phyloP scores from a whole-genome alignment of 2,329 filamentous ascomycete genomes.

The Endoconidiophora polonica region DNA sequence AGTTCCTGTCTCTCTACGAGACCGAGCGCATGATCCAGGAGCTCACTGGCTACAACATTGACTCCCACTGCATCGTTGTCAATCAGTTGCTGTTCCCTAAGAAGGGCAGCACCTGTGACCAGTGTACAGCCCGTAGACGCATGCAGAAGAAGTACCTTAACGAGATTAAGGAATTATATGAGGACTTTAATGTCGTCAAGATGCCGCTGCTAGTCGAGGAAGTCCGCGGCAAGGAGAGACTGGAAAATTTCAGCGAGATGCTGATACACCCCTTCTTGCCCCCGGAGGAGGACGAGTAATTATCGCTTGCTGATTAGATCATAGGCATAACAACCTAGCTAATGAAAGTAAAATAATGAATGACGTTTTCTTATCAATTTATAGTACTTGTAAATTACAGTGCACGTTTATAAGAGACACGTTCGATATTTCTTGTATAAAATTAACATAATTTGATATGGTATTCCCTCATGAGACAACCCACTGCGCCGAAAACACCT shows the following conservation, averaged over 20 bases:
- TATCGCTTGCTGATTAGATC: background rate
- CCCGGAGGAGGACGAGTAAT: constrained; percentile 25
- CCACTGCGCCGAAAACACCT: too few relatives aligned
- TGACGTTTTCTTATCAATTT: background rate
- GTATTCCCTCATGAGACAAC: too few relatives aligned
- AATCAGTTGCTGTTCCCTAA: constrained; percentile 94
- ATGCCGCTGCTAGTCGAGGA: constrained; percentile 95
- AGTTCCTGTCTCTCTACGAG: constrained; percentile 93
- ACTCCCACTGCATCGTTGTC: constrained; percentile 93
- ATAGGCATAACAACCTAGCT: constrained; percentile 2
- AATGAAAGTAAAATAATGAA: background rate
- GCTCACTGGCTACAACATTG: constrained; percentile 79
- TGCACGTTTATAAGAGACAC: background rate
- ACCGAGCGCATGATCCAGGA: constrained; percentile 99
- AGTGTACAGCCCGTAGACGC: constrained; percentile 85
- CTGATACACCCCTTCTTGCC: constrained; percentile 60
- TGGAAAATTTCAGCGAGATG: constrained; percentile 84
- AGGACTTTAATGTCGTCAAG: constrained; percentile 90
- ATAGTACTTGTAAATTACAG: background rate
- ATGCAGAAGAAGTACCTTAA: constrained; percentile 99
- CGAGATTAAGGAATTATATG: constrained; percentile 96
- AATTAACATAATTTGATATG: too few relatives aligned
- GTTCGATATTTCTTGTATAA: too few relatives aligned
- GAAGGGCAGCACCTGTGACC: constrained; percentile 70
- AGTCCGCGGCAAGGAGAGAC: constrained; percentile 82